Evolutionary conservation across 2,329 filamentous ascomycete genomes (phyloP), one percentile per base, ranked within the genome.

Genomic region (Phaeosphaeria sp.): DNA sequence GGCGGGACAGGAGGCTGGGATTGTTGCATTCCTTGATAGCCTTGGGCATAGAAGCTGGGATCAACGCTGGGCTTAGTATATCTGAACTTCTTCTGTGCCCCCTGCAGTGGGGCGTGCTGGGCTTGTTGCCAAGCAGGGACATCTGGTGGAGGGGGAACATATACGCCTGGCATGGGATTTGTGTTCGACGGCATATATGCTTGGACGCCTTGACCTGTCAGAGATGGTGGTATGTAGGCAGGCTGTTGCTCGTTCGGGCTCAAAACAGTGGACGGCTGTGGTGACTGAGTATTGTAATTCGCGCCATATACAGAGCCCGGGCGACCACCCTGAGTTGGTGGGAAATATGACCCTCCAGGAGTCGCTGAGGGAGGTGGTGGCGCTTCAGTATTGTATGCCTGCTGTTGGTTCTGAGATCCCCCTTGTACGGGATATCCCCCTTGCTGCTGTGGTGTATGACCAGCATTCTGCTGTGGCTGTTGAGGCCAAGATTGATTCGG

Each of bases 51-150:
- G 27, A 65, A 65, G 22, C 57, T 65, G 11, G 71, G 65, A 33
- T 74, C 66, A n/a, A 67, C 66, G 11, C 42, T 63, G 6, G 73
- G 67, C 42, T 68, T 73, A 5, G 71, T 69, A 42, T 76, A 74
- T 30, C 54, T 73, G 55, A 71, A 76, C 52, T 70, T 74, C 59
- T 71, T 72, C n/a, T 46, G 53, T 7, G 62, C 68, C 15, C 68
- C 64, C 40, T 75, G 73, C n/a, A 71, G 56, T 9, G 73, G 69
- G 11, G 73, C 71, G 61, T 76, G 73, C 39, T 74, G 69, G n/a
- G 68, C 65, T 45, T 77, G 75, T 44, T 75, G 70, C 76, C 74
- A 77, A 39, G 72, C 72, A 25, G 74, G 71, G 36, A 74, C 61
- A 59, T 74, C 74, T 30, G 75, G 74, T 9, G 75, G 73, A 6